Base-by-base conservation (phyloP, 805 yeast species). In the Candida chilensis region DNA sequence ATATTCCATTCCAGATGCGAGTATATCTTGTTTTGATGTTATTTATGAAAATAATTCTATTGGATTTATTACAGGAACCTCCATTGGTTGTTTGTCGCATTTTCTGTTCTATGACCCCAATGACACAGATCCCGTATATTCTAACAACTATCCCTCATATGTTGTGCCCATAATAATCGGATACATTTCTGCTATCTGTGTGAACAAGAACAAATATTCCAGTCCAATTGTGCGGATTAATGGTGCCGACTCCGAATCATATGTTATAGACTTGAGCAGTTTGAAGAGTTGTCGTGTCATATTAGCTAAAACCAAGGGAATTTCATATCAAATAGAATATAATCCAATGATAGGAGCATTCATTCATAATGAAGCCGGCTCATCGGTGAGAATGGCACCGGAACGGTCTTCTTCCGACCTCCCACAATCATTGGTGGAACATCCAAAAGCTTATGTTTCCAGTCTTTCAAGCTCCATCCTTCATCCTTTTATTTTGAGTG, bases 21-120 rank as follows among this genome's bases (percentile, higher is more conserved):
- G 41, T 24, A 66, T 78, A 4, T 63, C 75, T 1, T 48, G 70
- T 20, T 67, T 57, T 37, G 76, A 68, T 37, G 70, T 69, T 51
- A 24, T 71, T 4, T 60, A 62, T 7, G 41, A 57, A 4, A 52
- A 57, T 3, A 54, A 45, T 9, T 46, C 81, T 2, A 46, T 78
- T 2, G 71, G 24, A 5, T 27, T 33, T 7, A 30, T 33, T 5
- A 28, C 24, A 4, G 50, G 50, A 16, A 12, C 43, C 7, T 10
- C 33, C 5, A 37, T 45, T 1, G 67, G 68, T 0, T 58, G 64
- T 0, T 62, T 49, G 27, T 34, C 50, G 10, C 40, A 45, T n/a
- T 38, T 38, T n/a, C 32, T 59, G 2, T 42, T 57, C 3, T 64
- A 57, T 18, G 47, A 57, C 19, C 45, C 58, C 15, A 44, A 63